phyloP scores from a whole-genome alignment of 2,329 filamentous ascomycete species.

The Metarhizium humberi region DNA sequence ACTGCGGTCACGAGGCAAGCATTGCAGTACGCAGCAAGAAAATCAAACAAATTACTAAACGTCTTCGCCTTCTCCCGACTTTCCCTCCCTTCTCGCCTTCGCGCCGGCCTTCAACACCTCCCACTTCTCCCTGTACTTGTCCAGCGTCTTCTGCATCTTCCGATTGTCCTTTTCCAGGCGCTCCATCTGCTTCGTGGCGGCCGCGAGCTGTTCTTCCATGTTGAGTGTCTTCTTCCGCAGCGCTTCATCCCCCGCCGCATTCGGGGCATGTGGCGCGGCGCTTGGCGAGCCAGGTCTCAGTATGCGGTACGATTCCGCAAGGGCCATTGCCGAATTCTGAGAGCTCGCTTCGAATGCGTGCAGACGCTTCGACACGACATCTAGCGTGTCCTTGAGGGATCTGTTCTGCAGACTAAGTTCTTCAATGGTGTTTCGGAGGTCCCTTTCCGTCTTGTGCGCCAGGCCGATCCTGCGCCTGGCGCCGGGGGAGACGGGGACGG shows the following conservation, averaged over 20 bases:
- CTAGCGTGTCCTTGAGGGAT: conserved; percentile 73
- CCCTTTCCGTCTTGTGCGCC: conserved; percentile 31
- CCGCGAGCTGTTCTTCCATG: conserved; percentile 56
- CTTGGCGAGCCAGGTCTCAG: conserved; percentile 47
- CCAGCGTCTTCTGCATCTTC: conserved; percentile 45
- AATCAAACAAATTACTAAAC: neutral
- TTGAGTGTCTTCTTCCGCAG: conserved; percentile 47
- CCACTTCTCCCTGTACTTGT: conserved; percentile 52
- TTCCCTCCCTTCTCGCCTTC: conserved; percentile 42
- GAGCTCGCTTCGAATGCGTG: conserved; percentile 89
- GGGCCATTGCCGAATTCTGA: conserved; percentile 74
- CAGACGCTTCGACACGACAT: conserved; percentile 79
- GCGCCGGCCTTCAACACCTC: conserved; percentile 52
- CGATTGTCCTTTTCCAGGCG: conserved; percentile 54
- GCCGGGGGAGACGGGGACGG: conserved; percentile 33
- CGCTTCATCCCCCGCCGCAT: conserved; percentile 19
- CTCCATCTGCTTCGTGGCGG: conserved; percentile 51
- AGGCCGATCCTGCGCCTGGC: conserved; percentile 28
- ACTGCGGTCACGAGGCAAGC: too few relatives aligned
- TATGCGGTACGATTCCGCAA: conserved; percentile 73
- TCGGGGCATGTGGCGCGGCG: conserved; percentile 16
- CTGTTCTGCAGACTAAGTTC: conserved; percentile 85
- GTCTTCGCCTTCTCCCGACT: conserved; percentile 23
- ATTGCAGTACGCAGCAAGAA: neutral
- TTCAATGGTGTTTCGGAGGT: conserved; percentile 63